phyloP scores from a whole-genome alignment of 1,284 basidiomycete genomes.

The Sporisorium graminicola region DNA sequence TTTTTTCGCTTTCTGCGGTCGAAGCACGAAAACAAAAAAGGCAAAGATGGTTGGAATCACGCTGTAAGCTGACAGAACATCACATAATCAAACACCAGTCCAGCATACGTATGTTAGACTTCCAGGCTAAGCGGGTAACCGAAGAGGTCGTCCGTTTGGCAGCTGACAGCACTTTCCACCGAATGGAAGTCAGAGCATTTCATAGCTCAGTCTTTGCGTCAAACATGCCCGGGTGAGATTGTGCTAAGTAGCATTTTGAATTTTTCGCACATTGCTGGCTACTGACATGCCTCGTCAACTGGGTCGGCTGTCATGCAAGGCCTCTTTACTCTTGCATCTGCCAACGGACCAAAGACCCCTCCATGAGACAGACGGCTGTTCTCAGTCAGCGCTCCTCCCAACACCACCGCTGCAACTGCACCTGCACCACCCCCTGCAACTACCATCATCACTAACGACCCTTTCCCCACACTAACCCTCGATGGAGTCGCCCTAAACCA shows the following conservation, averaged over 20 bases:
- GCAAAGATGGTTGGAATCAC: too few relatives aligned
- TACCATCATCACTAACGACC: background rate
- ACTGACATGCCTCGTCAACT: background rate
- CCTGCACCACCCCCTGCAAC: background rate
- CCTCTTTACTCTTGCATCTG: slow-evolving; percentile 2
- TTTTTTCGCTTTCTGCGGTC: slow-evolving; percentile 15
- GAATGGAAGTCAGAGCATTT: background rate
- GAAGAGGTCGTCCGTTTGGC: slow-evolving; percentile 21
- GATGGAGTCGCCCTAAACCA: slow-evolving; percentile 13
- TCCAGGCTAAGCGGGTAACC: slow-evolving; percentile 19
- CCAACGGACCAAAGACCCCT: too few relatives aligned
- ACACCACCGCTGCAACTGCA: too few relatives aligned
- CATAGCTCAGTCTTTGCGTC: background rate
- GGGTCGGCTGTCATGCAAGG: background rate
- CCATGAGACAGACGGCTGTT: background rate
- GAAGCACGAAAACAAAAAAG: background rate
- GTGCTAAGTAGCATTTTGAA: too few relatives aligned
- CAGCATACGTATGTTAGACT: slow-evolving; percentile 8
- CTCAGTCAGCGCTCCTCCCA: background rate
- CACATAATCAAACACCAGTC: too few relatives aligned
- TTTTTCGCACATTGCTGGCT: too few relatives aligned
- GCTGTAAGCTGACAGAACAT: background rate
- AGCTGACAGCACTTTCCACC: slow-evolving; percentile 3
- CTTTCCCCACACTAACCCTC: background rate
- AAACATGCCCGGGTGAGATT: too few relatives aligned